These are phyloP conservation scores for Lepidium didymum DNA, from an alignment of 345 rosid genomes.

Conservation along the genomic window DNA sequence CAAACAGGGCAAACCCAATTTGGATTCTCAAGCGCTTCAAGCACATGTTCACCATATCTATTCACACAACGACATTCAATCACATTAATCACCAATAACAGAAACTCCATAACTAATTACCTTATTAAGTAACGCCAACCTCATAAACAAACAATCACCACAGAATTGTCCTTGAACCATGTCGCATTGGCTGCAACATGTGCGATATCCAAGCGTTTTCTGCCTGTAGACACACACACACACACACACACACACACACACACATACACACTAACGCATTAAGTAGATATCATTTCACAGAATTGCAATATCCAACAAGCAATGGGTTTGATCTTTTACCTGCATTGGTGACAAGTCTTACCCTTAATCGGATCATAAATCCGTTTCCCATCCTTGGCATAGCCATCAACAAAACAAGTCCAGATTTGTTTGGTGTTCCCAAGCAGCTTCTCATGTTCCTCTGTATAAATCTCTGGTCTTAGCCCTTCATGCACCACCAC, in stretches of 20 bases:
- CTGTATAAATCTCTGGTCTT: constrained; percentile 62
- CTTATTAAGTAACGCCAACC: constrained; percentile 25
- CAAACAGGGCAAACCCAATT: constrained; percentile 82
- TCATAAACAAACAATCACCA: constrained; percentile 90
- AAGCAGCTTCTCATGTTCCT: constrained; percentile 69
- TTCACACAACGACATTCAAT: background rate
- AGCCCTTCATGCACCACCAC: constrained; percentile 39
- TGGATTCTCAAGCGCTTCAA: constrained; percentile 76
- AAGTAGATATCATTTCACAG: background rate
- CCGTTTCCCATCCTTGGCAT: constrained; percentile 57
- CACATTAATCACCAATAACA: background rate
- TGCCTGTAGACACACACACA: constrained; percentile 45
- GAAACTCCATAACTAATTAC: background rate
- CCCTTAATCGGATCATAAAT: constrained; percentile 77
- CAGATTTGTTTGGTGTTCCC: constrained; percentile 76
- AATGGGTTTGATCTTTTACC: constrained; percentile 27
- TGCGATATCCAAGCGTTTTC: constrained; percentile 85
- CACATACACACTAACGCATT: background rate
- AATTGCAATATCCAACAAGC: background rate
- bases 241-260: background rate
- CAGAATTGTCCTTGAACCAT: constrained; percentile 87
- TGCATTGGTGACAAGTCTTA: constrained; percentile 97
- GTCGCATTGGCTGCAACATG: constrained; percentile 56
- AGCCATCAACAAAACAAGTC: constrained; percentile 78
- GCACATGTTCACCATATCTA: constrained; percentile 92